phyloP scores from a whole-genome alignment of 2,329 filamentous ascomycete genomes.

The Cladosporium cucumerinum region DNA sequence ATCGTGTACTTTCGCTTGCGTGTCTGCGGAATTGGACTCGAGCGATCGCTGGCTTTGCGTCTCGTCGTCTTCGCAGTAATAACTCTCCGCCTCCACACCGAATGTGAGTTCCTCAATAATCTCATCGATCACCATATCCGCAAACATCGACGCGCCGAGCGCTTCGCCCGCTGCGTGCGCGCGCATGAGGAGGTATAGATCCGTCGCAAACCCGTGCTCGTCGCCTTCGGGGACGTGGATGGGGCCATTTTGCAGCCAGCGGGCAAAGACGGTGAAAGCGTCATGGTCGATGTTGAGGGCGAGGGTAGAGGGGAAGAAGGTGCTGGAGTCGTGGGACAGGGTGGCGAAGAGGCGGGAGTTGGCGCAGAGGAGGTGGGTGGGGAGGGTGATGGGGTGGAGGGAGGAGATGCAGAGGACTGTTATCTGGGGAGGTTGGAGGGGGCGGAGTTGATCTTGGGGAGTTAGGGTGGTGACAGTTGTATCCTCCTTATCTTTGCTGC shows the following conservation, averaged over 20 bases:
- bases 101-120: not conserved
- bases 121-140: slow-evolving; percentile 9
- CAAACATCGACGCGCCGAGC: not conserved
- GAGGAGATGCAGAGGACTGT: slow-evolving; percentile 8
- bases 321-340: not conserved
- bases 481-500: not conserved
- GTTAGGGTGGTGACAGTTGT: not conserved
- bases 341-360: slow-evolving; percentile 12
- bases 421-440: not conserved
- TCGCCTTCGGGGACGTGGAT: slow-evolving; percentile 10
- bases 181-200: slow-evolving; percentile 10
- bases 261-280: slow-evolving; percentile 11
- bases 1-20: not conserved
- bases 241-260: not conserved
- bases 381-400: not conserved
- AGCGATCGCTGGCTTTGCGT: not conserved
- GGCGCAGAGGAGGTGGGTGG: not conserved
- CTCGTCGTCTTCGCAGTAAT: not conserved
- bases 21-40: not conserved
- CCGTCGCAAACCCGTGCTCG: slow-evolving; percentile 9
- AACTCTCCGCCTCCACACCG: not conserved
- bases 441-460: no score
- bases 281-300: slow-evolving; percentile 11
- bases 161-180: slow-evolving; percentile 10
- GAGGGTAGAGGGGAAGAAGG: not conserved